Evolutionary conservation across 805 yeast genomes (phyloP).

Genomic region (Metschnikowia lochheadii): DNA sequence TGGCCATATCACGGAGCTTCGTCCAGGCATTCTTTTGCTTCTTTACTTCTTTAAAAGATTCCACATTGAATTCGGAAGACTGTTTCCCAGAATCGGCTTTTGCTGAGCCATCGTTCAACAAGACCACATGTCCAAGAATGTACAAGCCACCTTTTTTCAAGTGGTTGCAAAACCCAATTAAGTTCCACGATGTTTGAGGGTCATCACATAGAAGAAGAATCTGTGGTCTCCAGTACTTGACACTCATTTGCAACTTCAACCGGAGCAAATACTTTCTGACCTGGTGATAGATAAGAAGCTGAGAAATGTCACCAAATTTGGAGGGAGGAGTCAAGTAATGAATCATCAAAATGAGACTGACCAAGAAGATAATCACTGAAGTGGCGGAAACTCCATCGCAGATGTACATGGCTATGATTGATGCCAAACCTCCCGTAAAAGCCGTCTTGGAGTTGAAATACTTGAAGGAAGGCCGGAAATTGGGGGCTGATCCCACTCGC

Average conservation of each 20-base stretch:
- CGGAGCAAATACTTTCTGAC: constrained; percentile 86
- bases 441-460: constrained; percentile 85
- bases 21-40: constrained; percentile 80
- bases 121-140: constrained; percentile 85
- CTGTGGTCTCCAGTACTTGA: constrained; percentile 98
- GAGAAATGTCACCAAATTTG: constrained; percentile 98
- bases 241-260: constrained; percentile 79
- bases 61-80: constrained; percentile 28
- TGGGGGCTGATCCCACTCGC: constrained; percentile 92
- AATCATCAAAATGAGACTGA: constrained; percentile 67
- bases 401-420: constrained; percentile 83
- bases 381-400: constrained; percentile 91
- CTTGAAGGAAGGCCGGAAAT: constrained; percentile 91
- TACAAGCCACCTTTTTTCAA: constrained; percentile 94
- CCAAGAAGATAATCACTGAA: constrained; percentile 60
- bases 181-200: constrained; percentile 88
- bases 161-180: constrained; percentile 89
- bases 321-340: constrained; percentile 93
- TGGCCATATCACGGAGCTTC: constrained; percentile 69
- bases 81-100: constrained; percentile 4
- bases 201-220: constrained; percentile 82
- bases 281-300: constrained; percentile 90
- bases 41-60: constrained; percentile 61
- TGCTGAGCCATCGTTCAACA: constrained; percentile 42
- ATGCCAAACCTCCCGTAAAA: constrained; percentile 61